A percentile compares a stretch with the other conserved stretches of the same genome.
These are phyloP conservation scores for Taxillus chinensis DNA, from an alignment of 164 flowering plant species.

Conservation along the genomic window DNA sequence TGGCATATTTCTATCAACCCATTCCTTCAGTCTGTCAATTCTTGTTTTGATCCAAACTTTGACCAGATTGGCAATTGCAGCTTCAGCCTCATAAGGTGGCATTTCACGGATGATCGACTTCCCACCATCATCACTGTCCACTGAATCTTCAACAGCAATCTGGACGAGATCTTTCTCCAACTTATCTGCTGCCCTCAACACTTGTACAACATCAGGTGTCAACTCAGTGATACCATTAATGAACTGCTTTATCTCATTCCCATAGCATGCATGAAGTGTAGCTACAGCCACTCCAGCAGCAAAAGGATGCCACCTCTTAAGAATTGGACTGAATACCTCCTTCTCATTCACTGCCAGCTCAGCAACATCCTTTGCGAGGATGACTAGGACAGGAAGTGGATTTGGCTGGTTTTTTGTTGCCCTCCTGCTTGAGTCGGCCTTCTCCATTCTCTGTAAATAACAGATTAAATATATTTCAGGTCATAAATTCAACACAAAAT, in stretches of 20 bases:
- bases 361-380: neutral
- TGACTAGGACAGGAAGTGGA: slow-evolving; percentile 5
- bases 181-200: slow-evolving; percentile 3
- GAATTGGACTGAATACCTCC: slow-evolving; percentile 1
- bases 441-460: slow-evolving; percentile 6
- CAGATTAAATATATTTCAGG: neutral
- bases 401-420: neutral
- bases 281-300: slow-evolving; percentile 5
- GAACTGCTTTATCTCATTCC: slow-evolving; percentile 1
- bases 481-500: neutral
- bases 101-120: slow-evolving; percentile 1
- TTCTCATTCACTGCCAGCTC: slow-evolving; percentile 2
- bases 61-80: neutral
- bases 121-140: slow-evolving; percentile 3
- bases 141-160: slow-evolving; percentile 4
- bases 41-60: slow-evolving; percentile 1
- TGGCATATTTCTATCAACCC: neutral
- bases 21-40: slow-evolving; percentile 1
- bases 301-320: slow-evolving; percentile 4
- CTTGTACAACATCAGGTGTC: slow-evolving; percentile 1
- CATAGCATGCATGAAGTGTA: slow-evolving; percentile 3
- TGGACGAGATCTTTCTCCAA: slow-evolving; percentile 4
- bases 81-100: slow-evolving; percentile 6
- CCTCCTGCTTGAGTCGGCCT: slow-evolving; percentile 2
- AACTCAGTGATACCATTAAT: neutral